Evolutionary conservation across 169 alveolate species (phyloP).

Genomic region (Eimeria nieschulzi): DNA sequence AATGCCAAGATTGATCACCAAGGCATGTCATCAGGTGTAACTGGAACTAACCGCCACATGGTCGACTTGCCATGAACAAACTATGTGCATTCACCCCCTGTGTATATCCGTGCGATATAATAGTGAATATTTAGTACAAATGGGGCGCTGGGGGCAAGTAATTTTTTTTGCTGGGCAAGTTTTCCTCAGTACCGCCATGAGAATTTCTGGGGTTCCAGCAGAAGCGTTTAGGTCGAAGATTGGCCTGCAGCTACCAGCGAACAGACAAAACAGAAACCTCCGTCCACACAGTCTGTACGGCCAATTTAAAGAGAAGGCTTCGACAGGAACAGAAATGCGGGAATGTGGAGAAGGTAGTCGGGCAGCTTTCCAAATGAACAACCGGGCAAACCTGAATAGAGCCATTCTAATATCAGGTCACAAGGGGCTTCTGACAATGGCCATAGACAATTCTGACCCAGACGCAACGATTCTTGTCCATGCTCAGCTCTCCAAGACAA

Average conservation of each 20-base stretch:
- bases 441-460: constrained; percentile 35
- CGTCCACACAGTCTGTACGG: not conserved
- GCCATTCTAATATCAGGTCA: not conserved
- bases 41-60: too few relatives aligned
- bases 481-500: constrained; percentile 23
- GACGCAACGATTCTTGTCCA: constrained; percentile 60
- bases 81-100: too few relatives aligned
- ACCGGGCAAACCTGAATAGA: not conserved
- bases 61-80: too few relatives aligned
- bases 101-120: too few relatives aligned
- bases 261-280: too few relatives aligned
- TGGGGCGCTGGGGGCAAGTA: not conserved
- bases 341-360: constrained; percentile 64
- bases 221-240: not conserved
- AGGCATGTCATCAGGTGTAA: too few relatives aligned
- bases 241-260: not conserved
- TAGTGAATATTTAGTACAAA: too few relatives aligned
- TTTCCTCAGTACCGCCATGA: not conserved
- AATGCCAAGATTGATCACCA: too few relatives aligned
- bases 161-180: not conserved
- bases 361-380: too few relatives aligned
- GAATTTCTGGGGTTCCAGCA: constrained; percentile 2
- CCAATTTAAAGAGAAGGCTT: not conserved
- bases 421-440: constrained; percentile 64
- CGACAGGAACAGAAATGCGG: constrained; percentile 3